Evolutionary conservation across 441 rosid species (phyloP).

Genomic region (Corymbia calophylla): DNA sequence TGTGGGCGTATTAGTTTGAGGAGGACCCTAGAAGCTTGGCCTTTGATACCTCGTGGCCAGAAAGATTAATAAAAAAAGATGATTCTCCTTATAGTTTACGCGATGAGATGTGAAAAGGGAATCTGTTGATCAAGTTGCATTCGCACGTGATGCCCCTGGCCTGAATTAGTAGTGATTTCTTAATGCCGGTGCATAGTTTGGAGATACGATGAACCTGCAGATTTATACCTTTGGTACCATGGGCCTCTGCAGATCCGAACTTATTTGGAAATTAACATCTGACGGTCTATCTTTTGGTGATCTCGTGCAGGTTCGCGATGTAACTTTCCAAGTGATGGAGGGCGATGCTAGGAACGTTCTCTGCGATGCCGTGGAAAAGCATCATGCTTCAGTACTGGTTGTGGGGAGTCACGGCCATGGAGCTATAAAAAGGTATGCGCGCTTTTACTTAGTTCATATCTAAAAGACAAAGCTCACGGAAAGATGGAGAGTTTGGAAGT

Average conservation of each 20-base stretch:
- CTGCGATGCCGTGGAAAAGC: not conserved
- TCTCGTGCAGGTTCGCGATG: not conserved
- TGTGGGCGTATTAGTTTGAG: not conserved
- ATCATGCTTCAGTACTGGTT: slow-evolving; percentile 1
- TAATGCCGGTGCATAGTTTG: not conserved
- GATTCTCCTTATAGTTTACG: not conserved
- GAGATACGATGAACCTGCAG: not conserved
- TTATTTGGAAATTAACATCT: not conserved
- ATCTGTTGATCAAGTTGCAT: not conserved
- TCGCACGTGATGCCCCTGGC: not conserved
- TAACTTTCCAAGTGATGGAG: not conserved
- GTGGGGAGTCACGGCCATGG: slow-evolving; percentile 5
- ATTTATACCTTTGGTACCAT: not conserved
- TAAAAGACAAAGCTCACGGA: not conserved
- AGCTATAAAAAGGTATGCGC: not conserved
- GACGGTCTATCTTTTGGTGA: not conserved
- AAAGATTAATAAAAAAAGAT: not conserved
- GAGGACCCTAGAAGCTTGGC: not conserved
- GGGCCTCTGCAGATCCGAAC: not conserved
- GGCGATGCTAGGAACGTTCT: slow-evolving; percentile 4
- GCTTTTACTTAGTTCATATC: not conserved
- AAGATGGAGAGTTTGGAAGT: not conserved
- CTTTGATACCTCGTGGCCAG: not conserved
- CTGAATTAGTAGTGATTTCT: not conserved
- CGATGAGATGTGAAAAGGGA: not conserved